Conservation (phyloP, 164 flowering plant genomes). For the Amborella trichopoda region DNA sequence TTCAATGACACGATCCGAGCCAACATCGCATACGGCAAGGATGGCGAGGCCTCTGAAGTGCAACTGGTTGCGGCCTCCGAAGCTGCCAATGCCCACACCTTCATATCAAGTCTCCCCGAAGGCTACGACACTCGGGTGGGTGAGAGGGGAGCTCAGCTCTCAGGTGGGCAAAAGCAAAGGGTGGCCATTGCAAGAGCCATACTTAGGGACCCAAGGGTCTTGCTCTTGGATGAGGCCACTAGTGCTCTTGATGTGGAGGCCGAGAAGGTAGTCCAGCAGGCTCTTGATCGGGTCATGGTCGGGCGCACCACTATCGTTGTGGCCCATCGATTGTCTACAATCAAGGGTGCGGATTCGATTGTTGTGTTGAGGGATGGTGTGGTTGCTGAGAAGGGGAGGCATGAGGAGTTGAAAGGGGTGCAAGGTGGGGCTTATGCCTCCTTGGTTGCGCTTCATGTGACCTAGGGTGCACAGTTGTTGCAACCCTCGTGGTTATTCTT, state of each 20-base stretch:
- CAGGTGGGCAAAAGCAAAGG: constrained; percentile 20
- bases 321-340: constrained; percentile 15
- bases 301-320: constrained; percentile 14
- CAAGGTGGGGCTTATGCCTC: constrained; percentile 14
- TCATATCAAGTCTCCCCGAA: constrained; percentile 13
- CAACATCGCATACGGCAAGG: constrained; percentile 18
- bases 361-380: constrained; percentile 14
- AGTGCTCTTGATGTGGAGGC: constrained; percentile 19
- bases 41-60: constrained; percentile 13
- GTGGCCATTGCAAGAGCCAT: constrained; percentile 17
- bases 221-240: constrained; percentile 17
- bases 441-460: constrained; percentile 13
- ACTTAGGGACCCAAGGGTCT: constrained; percentile 11
- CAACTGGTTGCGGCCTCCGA: constrained; percentile 16
- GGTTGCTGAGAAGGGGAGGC: constrained; percentile 14
- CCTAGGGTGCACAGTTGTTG: too few species aligned
- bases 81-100: constrained; percentile 18
- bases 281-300: constrained; percentile 14
- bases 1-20: constrained; percentile 16
- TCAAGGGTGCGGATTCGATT: constrained; percentile 10
- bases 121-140: constrained; percentile 17
- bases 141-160: constrained; percentile 16
- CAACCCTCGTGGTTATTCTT: too few species aligned
- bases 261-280: constrained; percentile 16
- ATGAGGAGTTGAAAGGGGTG: constrained; percentile 4